Evolutionary conservation across 805 yeast species (phyloP), one percentile per base, ranked within the genome.

Genomic region (Saccharomycopsis synnaedendra): DNA sequence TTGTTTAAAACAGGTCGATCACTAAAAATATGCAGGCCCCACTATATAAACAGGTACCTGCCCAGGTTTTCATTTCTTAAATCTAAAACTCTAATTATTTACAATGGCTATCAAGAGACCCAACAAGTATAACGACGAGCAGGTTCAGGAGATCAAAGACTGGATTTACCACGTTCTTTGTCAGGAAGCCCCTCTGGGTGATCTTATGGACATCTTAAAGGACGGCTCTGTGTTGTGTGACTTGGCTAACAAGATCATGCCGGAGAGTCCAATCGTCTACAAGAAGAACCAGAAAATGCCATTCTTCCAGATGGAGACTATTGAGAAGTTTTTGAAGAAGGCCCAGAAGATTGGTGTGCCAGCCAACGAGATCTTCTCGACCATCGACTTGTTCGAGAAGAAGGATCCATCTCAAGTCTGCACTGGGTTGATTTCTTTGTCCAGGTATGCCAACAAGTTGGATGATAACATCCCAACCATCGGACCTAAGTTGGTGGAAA

Each of bases 291-390:
- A 86, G 7, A 68, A 69, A 45, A 78, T 85, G 81, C 90, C 94
- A 3, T 86, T 85, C 60, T 74, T 79, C 10, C 71, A 68, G 49
- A 86, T 86, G 96, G 95, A 86, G 58, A 85, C 85, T 57, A 85
- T 86, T 34, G 77, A 86, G 44, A 75, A 76, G 54, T 86, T 86
- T 57, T 64, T 86, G 37, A 64, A 69, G 4, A 76, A 80, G 47
- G 78, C 87, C 44, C 75, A 79, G 53, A 46, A 59, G 4, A 67
- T 78, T 45, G 90, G 90, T 2, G 79, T 86, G 3, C 85, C 88
- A 4, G 82, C 83, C 54, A 88, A 84, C 58, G 95, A 86, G 60
- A 64, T 83, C 43, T 86, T 86, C 60, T 88, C 82, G 55, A 86
- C 95, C 0, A 66, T 72, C 5, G 95, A 86, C 60, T 67, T 86